Evolutionary conservation across 169 alveolate species (phyloP).

Genomic region (Perkinsus olseni): DNA sequence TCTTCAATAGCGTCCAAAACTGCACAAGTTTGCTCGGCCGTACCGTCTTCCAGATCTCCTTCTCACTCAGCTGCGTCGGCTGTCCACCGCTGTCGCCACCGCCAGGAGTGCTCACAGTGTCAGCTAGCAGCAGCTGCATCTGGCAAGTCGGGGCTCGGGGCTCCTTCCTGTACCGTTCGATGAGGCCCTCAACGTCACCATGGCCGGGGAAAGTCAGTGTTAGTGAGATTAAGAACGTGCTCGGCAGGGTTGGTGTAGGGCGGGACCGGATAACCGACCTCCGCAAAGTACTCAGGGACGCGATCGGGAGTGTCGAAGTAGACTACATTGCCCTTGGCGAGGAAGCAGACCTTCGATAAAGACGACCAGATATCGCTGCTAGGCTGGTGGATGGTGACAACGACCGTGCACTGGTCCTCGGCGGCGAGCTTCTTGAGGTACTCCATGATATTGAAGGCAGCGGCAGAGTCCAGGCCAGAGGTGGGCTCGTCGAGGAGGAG

Average conservation of each 20-base stretch:
- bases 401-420: not conserved
- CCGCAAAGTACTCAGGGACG: not conserved
- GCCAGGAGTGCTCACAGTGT: not conserved
- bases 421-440: conserved; percentile 20
- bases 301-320: not conserved
- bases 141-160: not conserved
- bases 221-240: not conserved
- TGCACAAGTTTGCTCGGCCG: not conserved
- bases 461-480: conserved; percentile 54
- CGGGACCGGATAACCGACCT: not conserved
- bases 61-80: not conserved
- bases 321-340: not conserved
- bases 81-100: not conserved
- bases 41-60: not conserved
- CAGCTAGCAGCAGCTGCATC: not conserved
- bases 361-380: not conserved
- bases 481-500: conserved; percentile 62
- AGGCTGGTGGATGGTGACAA: not conserved
- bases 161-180: not conserved
- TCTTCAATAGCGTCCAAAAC: not conserved
- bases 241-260: not conserved
- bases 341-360: not conserved
- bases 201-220: not conserved
- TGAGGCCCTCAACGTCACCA: not conserved
- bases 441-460: conserved; percentile 25